Evolutionary conservation across 768 basidiomycete species (phyloP).

Genomic region (Hypholoma fasciculare): DNA sequence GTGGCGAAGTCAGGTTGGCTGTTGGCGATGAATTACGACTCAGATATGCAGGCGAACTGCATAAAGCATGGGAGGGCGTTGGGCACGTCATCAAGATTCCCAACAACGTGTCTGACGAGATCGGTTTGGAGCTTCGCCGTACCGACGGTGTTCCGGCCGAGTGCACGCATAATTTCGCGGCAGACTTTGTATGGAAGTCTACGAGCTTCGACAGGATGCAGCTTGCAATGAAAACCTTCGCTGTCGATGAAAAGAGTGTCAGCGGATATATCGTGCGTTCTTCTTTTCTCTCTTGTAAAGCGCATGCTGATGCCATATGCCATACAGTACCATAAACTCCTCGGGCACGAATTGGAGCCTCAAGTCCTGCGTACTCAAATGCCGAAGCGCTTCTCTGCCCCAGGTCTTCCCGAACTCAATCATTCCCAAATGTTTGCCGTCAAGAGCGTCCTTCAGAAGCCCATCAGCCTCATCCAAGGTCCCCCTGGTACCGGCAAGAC

Average conservation of each 20-base stretch:
- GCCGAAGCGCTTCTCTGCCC: slow-evolving; percentile 97
- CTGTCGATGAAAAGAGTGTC: slow-evolving; percentile 98
- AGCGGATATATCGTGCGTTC: slow-evolving; percentile 93
- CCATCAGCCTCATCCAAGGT: slow-evolving; percentile 95
- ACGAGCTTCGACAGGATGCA: slow-evolving; percentile 99
- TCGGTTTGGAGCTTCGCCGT: slow-evolving; percentile 87
- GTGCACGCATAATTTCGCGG: slow-evolving; percentile 91
- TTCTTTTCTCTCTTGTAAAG: neutral
- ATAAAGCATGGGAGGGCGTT: slow-evolving; percentile 95
- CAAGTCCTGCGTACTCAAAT: slow-evolving; percentile 89
- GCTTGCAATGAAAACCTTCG: slow-evolving; percentile 99
- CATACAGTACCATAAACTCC: slow-evolving; percentile 91
- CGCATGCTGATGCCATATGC: slow-evolving; percentile 7
- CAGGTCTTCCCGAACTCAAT: slow-evolving; percentile 96
- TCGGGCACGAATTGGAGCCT: slow-evolving; percentile 97
- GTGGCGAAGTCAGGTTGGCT: slow-evolving; percentile 94
- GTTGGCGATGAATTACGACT: slow-evolving; percentile 95
- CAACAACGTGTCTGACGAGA: slow-evolving; percentile 98
- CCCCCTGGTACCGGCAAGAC: slow-evolving; percentile 99
- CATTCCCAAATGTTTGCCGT: slow-evolving; percentile 99
- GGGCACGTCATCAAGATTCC: slow-evolving; percentile 99
- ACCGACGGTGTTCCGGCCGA: slow-evolving; percentile 94
- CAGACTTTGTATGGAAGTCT: slow-evolving; percentile 99
- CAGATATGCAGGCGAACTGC: slow-evolving; percentile 85
- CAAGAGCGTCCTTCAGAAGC: slow-evolving; percentile 98